Conservation (phyloP, 2,329 filamentous ascomycete genomes). For the Endocalyx cinctus region DNA sequence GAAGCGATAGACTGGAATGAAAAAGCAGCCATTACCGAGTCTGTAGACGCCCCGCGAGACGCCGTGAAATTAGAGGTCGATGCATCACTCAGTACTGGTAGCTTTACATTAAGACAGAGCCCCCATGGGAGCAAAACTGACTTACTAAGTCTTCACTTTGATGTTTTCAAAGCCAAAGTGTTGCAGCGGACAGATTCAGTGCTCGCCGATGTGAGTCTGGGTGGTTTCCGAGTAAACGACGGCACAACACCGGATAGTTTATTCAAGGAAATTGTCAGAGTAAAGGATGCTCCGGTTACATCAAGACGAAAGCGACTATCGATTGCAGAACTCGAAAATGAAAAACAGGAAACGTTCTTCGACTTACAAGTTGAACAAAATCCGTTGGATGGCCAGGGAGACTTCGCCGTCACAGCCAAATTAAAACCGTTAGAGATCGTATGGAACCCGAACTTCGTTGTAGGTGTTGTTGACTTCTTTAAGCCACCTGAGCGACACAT, state of each 20-base stretch:
- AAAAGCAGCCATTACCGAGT: slow-evolving; percentile 82
- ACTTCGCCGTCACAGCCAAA: slow-evolving; percentile 85
- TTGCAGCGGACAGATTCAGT: slow-evolving; percentile 88
- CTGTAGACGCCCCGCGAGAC: slow-evolving; percentile 84
- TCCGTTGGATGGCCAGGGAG: slow-evolving; percentile 85
- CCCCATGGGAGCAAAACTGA: slow-evolving; percentile 75
- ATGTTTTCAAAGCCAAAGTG: slow-evolving; percentile 87
- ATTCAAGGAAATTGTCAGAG: slow-evolving; percentile 90
- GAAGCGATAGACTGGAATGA: slow-evolving; percentile 98
- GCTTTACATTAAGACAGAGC: slow-evolving; percentile 87
- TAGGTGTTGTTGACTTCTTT: slow-evolving; percentile 92
- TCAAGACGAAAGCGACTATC: slow-evolving; percentile 45
- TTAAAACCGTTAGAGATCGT: slow-evolving; percentile 94
- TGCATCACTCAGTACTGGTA: slow-evolving; percentile 88
- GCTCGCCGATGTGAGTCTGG: slow-evolving; percentile 82
- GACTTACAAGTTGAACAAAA: slow-evolving; percentile 91
- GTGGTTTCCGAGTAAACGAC: slow-evolving; percentile 90
- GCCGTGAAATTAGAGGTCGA: slow-evolving; percentile 91
- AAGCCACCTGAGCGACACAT: slow-evolving; percentile 94
- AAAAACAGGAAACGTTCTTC: slow-evolving; percentile 74
- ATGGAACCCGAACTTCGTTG: slow-evolving; percentile 91
- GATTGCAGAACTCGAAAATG: slow-evolving; percentile 48
- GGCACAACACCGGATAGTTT: slow-evolving; percentile 88
- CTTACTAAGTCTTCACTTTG: slow-evolving; percentile 87
- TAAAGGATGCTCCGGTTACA: slow-evolving; percentile 74